Evolutionary conservation across 1,284 basidiomycete species (phyloP), one percentile per base, ranked within the genome.

Genomic region (Ganoderma sp.): DNA sequence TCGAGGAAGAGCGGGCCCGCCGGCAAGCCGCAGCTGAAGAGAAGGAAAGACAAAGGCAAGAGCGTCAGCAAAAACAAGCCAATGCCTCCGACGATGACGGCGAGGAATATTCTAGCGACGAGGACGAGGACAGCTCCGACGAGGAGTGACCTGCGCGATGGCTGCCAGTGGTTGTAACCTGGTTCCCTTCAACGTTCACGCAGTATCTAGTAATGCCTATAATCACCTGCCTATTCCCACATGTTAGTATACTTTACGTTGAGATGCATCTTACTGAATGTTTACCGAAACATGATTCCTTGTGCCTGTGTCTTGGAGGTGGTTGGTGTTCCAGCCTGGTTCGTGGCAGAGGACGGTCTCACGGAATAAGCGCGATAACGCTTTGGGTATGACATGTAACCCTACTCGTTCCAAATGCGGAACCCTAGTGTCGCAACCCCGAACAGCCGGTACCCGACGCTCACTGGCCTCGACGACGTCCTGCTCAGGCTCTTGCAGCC

Each of bases 381-480:
- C 48, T 7, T 17, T 50, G 12, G 54, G 19, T 9, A 54, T 54
- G 17, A 4, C 34, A 7, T 8, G 22, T 39, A 59, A 60, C 64
- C 58, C 64, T 61, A 66, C 6, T 19, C n/a, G 4, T 22, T 17
- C 65, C 65, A 61, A 34, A 61, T 32, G 3, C 52, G 61, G 66
- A 67, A 67, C 66, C 66, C 61, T 67, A 67, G 34, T n/a, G 14
- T 48, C n/a, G n/a, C 39, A 43, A 48, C 58, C 5, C 25, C 48
- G 48, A 42, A 19, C 15, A 34, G 8, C 28, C 22, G 32, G 61
- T 39, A n/a, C 61, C 17, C 45, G 64, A 41, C 32, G 25, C 54
- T 50, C 14, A 66, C 58, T 32, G 32, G 42, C 52, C 50, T 39
- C 59, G 22, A 66, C 65, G 65, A 57, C 64, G 60, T 66, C 28